Conservation (phyloP, 1,139 yeast species). For the Debaryomyces singareniensis region DNA sequence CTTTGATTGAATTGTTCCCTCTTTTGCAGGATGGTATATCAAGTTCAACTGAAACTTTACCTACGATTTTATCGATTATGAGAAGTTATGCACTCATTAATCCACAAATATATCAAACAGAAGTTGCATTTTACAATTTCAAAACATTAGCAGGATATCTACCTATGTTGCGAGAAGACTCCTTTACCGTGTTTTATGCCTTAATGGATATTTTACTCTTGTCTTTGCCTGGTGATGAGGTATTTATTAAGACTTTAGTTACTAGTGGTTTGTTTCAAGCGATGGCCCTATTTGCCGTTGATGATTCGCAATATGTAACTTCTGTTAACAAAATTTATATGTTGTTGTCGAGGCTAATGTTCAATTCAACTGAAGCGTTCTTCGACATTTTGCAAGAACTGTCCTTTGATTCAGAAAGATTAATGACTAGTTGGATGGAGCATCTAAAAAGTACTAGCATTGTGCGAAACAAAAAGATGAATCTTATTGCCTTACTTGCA, state of each 20-base stretch:
- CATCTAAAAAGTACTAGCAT: slow-evolving; percentile 50
- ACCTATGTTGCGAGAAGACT: slow-evolving; percentile 63
- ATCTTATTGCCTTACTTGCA: slow-evolving; percentile 52
- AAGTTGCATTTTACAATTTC: slow-evolving; percentile 36
- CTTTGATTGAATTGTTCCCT: slow-evolving; percentile 40
- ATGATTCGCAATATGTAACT: slow-evolving; percentile 44
- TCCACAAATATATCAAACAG: slow-evolving; percentile 39
- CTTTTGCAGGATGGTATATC: slow-evolving; percentile 44
- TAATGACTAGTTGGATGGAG: slow-evolving; percentile 29
- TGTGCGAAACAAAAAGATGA: slow-evolving; percentile 62
- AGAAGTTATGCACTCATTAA: slow-evolving; percentile 66
- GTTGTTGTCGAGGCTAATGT: slow-evolving; percentile 50
- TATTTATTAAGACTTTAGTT: slow-evolving; percentile 29
- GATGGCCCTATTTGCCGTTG: slow-evolving; percentile 40
- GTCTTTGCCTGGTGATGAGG: slow-evolving; percentile 12
- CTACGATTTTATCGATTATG: slow-evolving; percentile 58
- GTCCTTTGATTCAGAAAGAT: slow-evolving; percentile 16
- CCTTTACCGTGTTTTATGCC: slow-evolving; percentile 51
- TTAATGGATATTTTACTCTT: slow-evolving; percentile 52
- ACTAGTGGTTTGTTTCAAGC: slow-evolving; percentile 43
- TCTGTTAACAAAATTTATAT: slow-evolving; percentile 46
- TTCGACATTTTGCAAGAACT: slow-evolving; percentile 28
- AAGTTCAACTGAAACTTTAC: slow-evolving; percentile 72
- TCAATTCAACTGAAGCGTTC: slow-evolving; percentile 40
- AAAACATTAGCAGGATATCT: slow-evolving; percentile 51